Percentiles rank a stretch among this genome's conserved stretches.
These are phyloP conservation scores for Chlamydomonas sp. DNA, from an alignment of 139 green algal genomes.

Conservation along the genomic window DNA sequence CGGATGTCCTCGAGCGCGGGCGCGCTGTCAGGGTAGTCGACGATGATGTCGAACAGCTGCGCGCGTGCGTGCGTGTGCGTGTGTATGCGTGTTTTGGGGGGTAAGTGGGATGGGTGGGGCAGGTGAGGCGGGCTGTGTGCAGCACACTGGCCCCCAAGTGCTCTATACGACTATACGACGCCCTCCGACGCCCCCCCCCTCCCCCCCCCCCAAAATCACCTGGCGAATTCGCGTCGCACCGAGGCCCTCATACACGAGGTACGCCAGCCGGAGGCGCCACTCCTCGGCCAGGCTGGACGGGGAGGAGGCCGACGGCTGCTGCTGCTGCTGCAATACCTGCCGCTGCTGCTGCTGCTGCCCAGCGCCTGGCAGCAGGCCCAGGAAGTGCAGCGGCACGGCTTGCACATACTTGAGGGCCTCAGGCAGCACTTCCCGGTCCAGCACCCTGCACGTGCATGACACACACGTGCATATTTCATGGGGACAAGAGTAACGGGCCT, in stretches of 20 bases:
- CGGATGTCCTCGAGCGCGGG: constrained; percentile 57
- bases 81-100: no score
- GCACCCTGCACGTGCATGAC: constrained; percentile 17
- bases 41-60: constrained; percentile 95
- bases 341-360: neutral
- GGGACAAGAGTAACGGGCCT: no score
- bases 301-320: neutral
- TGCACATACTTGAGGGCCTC: constrained; percentile 36
- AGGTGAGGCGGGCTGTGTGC: no score
- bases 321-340: neutral
- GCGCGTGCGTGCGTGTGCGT: no score
- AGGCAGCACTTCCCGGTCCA: constrained; percentile 35
- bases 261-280: constrained; percentile 60
- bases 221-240: constrained; percentile 52
- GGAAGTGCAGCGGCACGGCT: constrained; percentile 46
- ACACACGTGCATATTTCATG: no score
- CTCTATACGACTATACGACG: no score
- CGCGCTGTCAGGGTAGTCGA: constrained; percentile 66
- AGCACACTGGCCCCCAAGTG: no score
- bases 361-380: constrained; percentile 32
- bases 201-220: no score
- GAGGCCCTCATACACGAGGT: constrained; percentile 66
- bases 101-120: no score
- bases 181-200: no score
- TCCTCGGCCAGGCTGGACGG: constrained; percentile 13